Conservation (phyloP, 257 asterid genomes). For the Solanum chmielewskii region DNA sequence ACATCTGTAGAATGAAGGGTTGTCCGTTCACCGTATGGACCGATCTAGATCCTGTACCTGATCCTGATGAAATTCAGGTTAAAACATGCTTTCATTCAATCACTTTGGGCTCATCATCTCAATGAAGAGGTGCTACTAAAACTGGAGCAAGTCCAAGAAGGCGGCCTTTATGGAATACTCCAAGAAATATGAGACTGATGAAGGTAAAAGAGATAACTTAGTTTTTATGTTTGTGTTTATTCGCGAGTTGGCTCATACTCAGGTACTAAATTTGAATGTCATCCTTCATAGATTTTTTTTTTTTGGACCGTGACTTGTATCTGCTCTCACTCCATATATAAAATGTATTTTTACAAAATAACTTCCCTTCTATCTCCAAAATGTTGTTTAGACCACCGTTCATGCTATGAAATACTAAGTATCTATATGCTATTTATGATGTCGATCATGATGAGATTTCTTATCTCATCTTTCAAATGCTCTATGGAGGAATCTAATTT, state of each 20-base stretch:
- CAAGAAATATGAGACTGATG: neutral
- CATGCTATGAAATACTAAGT: neutral
- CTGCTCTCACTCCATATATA: neutral
- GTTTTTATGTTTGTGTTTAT: neutral
- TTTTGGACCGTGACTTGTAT: neutral
- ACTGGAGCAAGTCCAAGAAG: neutral
- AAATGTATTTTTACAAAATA: neutral
- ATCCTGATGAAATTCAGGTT: neutral
- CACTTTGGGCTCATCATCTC: neutral
- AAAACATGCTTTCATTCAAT: neutral
- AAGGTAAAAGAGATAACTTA: neutral
- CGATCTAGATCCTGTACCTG: neutral
- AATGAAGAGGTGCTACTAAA: neutral
- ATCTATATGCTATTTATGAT: neutral
- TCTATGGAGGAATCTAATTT: neutral
- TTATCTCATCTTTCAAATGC: neutral
- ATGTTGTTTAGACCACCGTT: neutral
- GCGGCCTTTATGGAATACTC: neutral
- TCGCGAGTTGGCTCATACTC: neutral
- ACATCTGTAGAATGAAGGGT: neutral
- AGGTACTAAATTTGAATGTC: neutral
- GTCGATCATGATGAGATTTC: neutral
- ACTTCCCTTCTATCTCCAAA: neutral
- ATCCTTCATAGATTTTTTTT: neutral
- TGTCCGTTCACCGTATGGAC: neutral